These are phyloP conservation scores for Gamarada debralockiae DNA, from an alignment of 495 filamentous ascomycete genomes.

Conservation along the genomic window DNA sequence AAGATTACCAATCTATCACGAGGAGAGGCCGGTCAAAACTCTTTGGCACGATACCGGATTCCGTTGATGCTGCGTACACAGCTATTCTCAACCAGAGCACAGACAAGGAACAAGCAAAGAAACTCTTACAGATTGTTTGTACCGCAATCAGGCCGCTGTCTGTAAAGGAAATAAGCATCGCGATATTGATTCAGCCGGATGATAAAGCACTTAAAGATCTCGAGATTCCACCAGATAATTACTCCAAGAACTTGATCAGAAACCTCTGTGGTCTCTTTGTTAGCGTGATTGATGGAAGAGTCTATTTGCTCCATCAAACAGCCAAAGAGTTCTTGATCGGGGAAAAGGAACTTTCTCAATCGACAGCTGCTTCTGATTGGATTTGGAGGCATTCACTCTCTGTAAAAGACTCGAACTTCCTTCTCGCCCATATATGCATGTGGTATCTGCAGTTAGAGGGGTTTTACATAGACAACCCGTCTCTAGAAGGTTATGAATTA, in stretches of 20 bases:
- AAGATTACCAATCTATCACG: constrained; percentile 14
- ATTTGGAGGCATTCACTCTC: constrained; percentile 24
- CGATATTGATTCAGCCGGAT: constrained; percentile 15
- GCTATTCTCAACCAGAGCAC: constrained; percentile 31
- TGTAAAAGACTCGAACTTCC: constrained; percentile 16
- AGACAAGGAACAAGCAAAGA: constrained; percentile 20
- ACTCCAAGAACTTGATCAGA: constrained; percentile 25
- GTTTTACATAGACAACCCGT: constrained; percentile 4
- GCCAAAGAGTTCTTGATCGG: constrained; percentile 28
- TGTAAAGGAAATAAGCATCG: constrained; percentile 35
- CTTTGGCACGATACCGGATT: constrained; percentile 28
- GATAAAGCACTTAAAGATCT: constrained; percentile 6
- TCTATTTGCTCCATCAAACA: constrained; percentile 30
- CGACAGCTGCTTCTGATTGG: background rate
- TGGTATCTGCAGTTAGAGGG: constrained; percentile 21
- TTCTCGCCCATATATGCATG: constrained; percentile 25
- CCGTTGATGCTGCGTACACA: constrained; percentile 38
- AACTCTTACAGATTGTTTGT: constrained; percentile 34
- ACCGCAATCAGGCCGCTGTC: constrained; percentile 32
- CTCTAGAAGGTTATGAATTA: background rate
- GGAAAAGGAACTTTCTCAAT: too few species aligned
- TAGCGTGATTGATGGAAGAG: constrained; percentile 30
- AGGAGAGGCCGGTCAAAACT: too few species aligned
- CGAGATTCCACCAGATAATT: background rate
- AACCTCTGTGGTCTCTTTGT: constrained; percentile 38